Percentiles rank a stretch among this genome's conserved stretches.
phyloP scores from a whole-genome alignment of 1,139 yeast species.

The Debaryomycetaceae sp. region DNA sequence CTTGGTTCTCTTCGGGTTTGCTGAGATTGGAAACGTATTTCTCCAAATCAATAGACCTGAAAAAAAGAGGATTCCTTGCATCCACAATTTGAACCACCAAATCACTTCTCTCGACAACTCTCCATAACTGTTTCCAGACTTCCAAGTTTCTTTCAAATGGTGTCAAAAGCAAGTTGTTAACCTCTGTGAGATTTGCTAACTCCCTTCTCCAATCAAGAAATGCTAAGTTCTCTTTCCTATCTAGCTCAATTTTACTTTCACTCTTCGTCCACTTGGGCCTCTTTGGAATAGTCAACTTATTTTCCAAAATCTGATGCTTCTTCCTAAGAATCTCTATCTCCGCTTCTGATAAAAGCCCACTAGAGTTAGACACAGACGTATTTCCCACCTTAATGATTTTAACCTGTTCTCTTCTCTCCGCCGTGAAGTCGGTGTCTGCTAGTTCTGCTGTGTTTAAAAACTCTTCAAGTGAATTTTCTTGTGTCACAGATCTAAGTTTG shows the following conservation, averaged over 20 bases:
- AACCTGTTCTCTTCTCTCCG: slow-evolving; percentile 81
- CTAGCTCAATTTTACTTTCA: slow-evolving; percentile 75
- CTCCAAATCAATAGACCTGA: slow-evolving; percentile 87
- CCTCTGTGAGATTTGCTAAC: slow-evolving; percentile 80
- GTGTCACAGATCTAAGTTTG: slow-evolving; percentile 88
- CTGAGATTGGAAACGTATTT: slow-evolving; percentile 69
- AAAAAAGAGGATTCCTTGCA: slow-evolving; percentile 90
- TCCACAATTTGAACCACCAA: slow-evolving; percentile 96
- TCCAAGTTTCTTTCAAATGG: slow-evolving; percentile 97
- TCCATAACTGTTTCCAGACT: slow-evolving; percentile 98
- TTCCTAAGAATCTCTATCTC: slow-evolving; percentile 63
- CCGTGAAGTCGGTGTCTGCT: slow-evolving; percentile 95
- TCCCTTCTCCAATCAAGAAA: slow-evolving; percentile 93
- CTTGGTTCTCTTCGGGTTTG: slow-evolving; percentile 45
- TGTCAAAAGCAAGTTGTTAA: slow-evolving; percentile 77
- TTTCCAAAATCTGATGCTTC: slow-evolving; percentile 71
- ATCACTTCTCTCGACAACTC: slow-evolving; percentile 95
- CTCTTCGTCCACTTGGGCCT: slow-evolving; percentile 80
- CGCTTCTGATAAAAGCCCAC: slow-evolving; percentile 57
- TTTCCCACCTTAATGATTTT: slow-evolving; percentile 77
- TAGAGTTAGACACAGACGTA: slow-evolving; percentile 46
- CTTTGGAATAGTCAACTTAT: slow-evolving; percentile 87
- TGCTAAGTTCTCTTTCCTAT: slow-evolving; percentile 84
- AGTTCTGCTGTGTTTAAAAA: slow-evolving; percentile 91
- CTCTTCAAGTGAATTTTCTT: slow-evolving; percentile 91